Evolutionary conservation across 2,329 filamentous ascomycete genomes (phyloP), one percentile per base, ranked within the genome.

Genomic region (Ceratocystis papillata): DNA sequence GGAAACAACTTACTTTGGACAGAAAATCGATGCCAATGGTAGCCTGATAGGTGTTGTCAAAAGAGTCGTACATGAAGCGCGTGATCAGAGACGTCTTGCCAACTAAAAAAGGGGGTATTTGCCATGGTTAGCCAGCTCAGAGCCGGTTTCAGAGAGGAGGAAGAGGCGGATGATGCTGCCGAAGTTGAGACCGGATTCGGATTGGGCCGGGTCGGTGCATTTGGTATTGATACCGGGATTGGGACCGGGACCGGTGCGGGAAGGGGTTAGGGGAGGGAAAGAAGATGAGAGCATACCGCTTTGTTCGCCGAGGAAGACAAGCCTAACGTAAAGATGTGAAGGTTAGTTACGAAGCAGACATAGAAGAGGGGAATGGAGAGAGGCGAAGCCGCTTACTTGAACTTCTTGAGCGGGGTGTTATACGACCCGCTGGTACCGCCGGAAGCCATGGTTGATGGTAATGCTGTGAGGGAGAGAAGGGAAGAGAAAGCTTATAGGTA

Each of bases 21-120:
- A 99, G 85, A 75, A 99, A 99, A 79, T 99, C 94, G 79, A 99
- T 99, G 74, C 94, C 94, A 74, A 99, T 97, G 48, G 94, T 99
- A 67, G 94, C 94, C 79, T 99, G 94, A 80, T 99, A 99, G 82
- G 93, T 97, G 79, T 96, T 96, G 81, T 99, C 94, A 81, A 99
- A 99, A 61, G 94, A 97, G 78, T 99, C 94, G 82, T 99, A 99
- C 94, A 99, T 99, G 82, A 99, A 99, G 70, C 94, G 87, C 71
- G 94, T 99, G 76, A 99, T 99, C 72, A 99, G 80, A 69, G 94
- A 99, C 41, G 94, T 99, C 81, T 99, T 99, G 75, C 94, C 94
- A 73, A 99, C 94, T 97, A 76, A 41, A 70, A 64, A 44, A 41
- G 20, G 22, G 46, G 66, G 59, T 63, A 69, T 69, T 60, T 30